Base-by-base conservation (phyloP, 1,284 basidiomycete species). In the Blastosporella zonata region DNA sequence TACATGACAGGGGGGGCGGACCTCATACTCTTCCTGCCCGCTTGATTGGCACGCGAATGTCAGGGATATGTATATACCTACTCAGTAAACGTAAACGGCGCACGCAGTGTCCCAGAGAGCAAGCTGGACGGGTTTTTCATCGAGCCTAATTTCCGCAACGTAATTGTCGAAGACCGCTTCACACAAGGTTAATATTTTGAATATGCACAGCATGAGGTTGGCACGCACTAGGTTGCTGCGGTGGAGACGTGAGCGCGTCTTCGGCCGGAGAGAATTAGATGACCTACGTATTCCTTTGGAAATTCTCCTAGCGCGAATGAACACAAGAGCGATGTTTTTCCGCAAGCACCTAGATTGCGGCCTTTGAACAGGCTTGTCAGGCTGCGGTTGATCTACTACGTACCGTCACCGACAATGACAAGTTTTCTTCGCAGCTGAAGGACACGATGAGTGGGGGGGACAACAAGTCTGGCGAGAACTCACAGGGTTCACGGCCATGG, bases 31-130 rank as follows among this genome's bases (percentile, higher is more conserved):
- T 74, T 95, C 93, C 71, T 95, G 91, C 33, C 91, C 92, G 60
- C 90, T 93, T 15, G 29, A 59, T 34, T n/a, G 39, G 38, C 52
- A 46, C 52, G 47, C 55, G 55, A 51, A 55, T 49, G 49, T 50
- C 47, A 38, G 46, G 25, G 20, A 48, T 40, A 45, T 34, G 40
- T n/a, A n/a, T n/a, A n/a, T n/a, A 20, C 40, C 55, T 50, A 57
- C 44, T 13, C 23, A 6, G 38, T n/a, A 40, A 43, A 38, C 48
- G 23, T 48, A 46, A 27, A 28, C 18, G 50, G 83, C 90, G 69
- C 66, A 93, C 93, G 95, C 95, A 50, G 94, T 97, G 78, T 97
- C 95, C 95, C 95, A 97, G 29, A 97, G 71, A 34, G 95, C 94
- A 48, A 97, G 73, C 67, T 97, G 94, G 18, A 98, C 90, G 35